Conservation (phyloP, 2,329 filamentous ascomycete species). For the Davidsoniella virescens region DNA sequence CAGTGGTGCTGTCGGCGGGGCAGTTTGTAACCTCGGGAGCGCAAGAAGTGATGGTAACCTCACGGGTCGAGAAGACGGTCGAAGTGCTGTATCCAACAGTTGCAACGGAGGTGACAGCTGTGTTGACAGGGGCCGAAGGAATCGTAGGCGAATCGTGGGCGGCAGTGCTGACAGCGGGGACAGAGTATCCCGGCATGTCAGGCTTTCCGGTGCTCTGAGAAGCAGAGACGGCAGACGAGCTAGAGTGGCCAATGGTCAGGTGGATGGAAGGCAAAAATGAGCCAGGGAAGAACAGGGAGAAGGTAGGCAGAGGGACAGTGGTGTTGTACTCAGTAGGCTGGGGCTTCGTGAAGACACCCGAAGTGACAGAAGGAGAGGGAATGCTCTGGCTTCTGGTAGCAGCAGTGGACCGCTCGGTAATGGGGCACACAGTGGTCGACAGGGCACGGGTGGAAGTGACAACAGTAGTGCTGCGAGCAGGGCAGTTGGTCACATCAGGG, state of each 20-base stretch:
- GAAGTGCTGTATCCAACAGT: slow-evolving; percentile 18
- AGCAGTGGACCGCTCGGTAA: neutral
- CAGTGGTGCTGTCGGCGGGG: slow-evolving; percentile 20
- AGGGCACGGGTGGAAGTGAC: slow-evolving; percentile 24
- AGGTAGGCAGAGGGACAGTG: neutral
- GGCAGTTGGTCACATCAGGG: slow-evolving; percentile 17
- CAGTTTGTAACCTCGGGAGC: slow-evolving; percentile 27
- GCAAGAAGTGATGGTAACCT: slow-evolving; percentile 41
- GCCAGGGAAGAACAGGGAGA: neutral
- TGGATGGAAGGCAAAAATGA: neutral
- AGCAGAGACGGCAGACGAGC: no score
- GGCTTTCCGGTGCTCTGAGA: no score
- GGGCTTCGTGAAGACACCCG: neutral
- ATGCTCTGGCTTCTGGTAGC: neutral
- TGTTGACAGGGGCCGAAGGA: neutral
- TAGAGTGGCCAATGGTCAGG: no score
- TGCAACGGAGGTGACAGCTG: neutral
- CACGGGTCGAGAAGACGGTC: slow-evolving; percentile 25
- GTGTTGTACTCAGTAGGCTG: neutral
- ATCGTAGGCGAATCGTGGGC: neutral
- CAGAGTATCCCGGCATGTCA: neutral
- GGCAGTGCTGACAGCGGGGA: neutral
- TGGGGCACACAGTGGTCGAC: slow-evolving; percentile 30
- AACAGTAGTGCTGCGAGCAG: slow-evolving; percentile 19
- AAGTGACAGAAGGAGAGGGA: neutral